phyloP scores from a whole-genome alignment of 2,329 filamentous ascomycete genomes.

The Arthroderma sp. region DNA sequence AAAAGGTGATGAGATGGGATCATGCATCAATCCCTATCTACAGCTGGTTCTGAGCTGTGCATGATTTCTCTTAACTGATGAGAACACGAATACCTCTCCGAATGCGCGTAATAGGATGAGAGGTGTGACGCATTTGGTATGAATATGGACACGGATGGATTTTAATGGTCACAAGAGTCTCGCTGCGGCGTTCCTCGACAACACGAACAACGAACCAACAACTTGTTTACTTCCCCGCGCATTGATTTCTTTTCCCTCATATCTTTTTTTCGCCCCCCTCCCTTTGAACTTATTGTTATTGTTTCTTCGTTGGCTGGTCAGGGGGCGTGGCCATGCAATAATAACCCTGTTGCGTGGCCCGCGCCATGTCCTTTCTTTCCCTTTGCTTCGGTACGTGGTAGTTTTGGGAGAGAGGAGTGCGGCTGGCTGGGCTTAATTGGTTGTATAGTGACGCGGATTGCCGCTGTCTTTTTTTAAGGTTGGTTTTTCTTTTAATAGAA shows the following conservation, averaged over 20 bases:
- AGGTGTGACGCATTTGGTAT: not conserved
- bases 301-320: not conserved
- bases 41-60: not conserved
- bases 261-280: not conserved
- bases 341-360: not conserved
- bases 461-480: not conserved
- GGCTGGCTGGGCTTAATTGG: not conserved
- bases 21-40: not conserved
- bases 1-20: not conserved
- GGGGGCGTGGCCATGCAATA: not conserved
- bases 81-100: not conserved
- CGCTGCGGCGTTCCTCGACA: not conserved
- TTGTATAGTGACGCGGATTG: constrained; percentile 1
- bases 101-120: not conserved
- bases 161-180: not conserved
- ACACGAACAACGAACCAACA: not conserved
- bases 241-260: not conserved
- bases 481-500: not conserved
- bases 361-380: not conserved
- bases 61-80: not conserved
- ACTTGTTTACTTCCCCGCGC: not conserved
- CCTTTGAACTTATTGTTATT: not conserved
- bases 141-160: not conserved
- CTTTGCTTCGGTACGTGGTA: not conserved
- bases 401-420: not conserved